Evolutionary conservation across 768 basidiomycete species (phyloP), one percentile per base, ranked within the genome.

Genomic region (Lactifluus hygrophoroides): DNA sequence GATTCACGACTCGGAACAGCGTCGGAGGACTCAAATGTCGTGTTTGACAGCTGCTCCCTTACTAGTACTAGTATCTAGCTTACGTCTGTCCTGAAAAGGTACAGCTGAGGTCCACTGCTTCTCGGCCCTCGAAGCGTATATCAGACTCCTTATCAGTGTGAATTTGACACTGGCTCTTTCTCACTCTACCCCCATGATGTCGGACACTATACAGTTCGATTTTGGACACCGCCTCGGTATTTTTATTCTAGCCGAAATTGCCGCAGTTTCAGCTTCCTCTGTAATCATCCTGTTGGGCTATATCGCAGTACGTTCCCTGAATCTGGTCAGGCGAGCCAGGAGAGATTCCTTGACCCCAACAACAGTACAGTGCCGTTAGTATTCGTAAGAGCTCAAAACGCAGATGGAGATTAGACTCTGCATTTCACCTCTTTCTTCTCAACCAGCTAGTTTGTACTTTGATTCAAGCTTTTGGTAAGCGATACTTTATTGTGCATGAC

Each of bases 371-470:
- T 49, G 40, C 61, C 7, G 27, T 61, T 37, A 60, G 47, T 37
- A 46, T 69, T 51, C 65, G 60, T 28, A 21, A 32, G 17, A 58
- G 60, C 17, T 51, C 62, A 2, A 40, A 14, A 23, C 53, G 64
- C 19, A 55, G 54, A 50, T 68, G 65, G 67, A 44, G 43, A 16
- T 53, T 58, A 30, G 56, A 57, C 37, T 65, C 65, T 27, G 65
- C 69, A 11, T 56, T 69, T 21, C 69, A 71, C 51, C 61, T 67
- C 37, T 69, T 69, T 50, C 66, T 71, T 40, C 60, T 70, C 46
- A 64, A 64, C 37, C 64, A 70, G 23, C 48, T 71, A 0, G 55
- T 66, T 17, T 70, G 64, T 10, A 69, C 70, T 46, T 35, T 71
- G 19, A 59, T 71, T 16, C 69, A 69, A 52, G 64, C 69, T 5